These are phyloP conservation scores for Daedalea quercina DNA, from an alignment of 768 basidiomycete genomes.

Conservation along the genomic window DNA sequence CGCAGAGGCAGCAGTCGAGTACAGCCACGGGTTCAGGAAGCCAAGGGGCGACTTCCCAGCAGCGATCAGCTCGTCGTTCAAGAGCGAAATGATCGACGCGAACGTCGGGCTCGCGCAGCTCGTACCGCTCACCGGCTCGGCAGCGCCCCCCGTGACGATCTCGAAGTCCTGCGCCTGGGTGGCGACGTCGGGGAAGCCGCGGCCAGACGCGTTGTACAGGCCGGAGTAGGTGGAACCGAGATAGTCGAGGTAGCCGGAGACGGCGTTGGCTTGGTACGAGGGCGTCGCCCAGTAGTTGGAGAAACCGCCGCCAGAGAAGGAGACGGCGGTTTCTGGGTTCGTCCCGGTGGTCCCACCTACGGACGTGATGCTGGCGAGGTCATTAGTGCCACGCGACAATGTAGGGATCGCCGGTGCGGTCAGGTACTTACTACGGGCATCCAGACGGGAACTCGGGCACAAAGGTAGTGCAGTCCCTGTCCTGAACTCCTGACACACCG, in stretches of 20 bases:
- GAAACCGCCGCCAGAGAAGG: constrained; percentile 23
- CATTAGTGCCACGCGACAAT: neutral
- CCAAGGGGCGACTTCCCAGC: constrained; percentile 28
- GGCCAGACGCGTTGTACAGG: constrained; percentile 15
- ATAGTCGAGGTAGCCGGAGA: constrained; percentile 10
- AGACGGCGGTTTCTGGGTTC: constrained; percentile 20
- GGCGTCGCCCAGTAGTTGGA: constrained; percentile 23
- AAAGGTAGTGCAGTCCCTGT: constrained; percentile 40
- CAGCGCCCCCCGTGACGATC: constrained; percentile 26
- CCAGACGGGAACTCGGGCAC: constrained; percentile 43
- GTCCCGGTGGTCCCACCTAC: constrained; percentile 20
- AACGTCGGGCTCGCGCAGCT: constrained; percentile 59
- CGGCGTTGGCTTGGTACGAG: constrained; percentile 18
- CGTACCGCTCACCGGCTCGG: constrained; percentile 42
- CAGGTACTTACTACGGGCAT: constrained; percentile 32
- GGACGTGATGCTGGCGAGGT: constrained; percentile 18
- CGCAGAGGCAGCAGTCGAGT: constrained; percentile 19
- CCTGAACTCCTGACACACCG: constrained; percentile 53
- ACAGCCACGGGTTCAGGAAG: constrained; percentile 31
- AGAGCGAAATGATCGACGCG: constrained; percentile 51
- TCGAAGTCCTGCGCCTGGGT: constrained; percentile 46
- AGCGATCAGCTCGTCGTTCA: constrained; percentile 33
- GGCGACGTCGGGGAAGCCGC: constrained; percentile 61
- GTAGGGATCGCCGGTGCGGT: no score
- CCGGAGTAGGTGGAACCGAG: constrained; percentile 15